Evolutionary conservation across 202 grass and related monocot genomes (phyloP), one percentile per base, ranked within the genome.

Genomic region (Brachypodium distachyon): DNA sequence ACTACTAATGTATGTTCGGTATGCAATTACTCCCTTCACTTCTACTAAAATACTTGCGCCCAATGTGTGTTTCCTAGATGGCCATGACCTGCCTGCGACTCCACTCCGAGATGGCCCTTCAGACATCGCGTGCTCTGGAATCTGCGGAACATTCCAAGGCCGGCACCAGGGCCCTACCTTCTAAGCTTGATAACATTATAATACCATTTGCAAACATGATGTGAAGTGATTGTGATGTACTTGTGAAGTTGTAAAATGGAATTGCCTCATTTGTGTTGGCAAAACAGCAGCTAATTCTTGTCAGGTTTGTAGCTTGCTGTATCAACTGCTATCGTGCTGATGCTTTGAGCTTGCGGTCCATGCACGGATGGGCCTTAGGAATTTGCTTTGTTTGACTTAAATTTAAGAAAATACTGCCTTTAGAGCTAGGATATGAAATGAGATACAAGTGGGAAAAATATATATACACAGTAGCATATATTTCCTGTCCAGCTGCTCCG

Each of bases 41-140:
- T 17, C 7, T 58, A 32, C 36, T 75, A 32, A n/a, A 76, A 4
- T 36, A 18, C 68, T 60, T 47, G 26, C 0, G 4, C 18, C 47
- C 51, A 50, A 76, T 60, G 61, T 61, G 37, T 90, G 25, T 79
- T 57, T 54, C 76, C 21, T 69, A 94, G 94, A 97, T 97, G 94
- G 89, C 94, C 40, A 88, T 97, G 89, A 92, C 74, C 80, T 97
- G 91, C 82, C 86, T 97, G 73, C 81, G 86, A 12, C 88, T 97
- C 22, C 94, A 94, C 82, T 93, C 91, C 1, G 88, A 94, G 88
- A 88, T 97, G 88, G 91, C 89, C 38, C 86, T 97, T 61, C 91
- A 97, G 69, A 89, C 91, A 67, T 97, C 94, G 19, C 91, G 94
- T 7, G 76, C 94, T 4, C 73, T 97, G 46, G 91, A 97, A 85